phyloP scores from a whole-genome alignment of 257 asterid species.

The Fraxinus anomala region DNA sequence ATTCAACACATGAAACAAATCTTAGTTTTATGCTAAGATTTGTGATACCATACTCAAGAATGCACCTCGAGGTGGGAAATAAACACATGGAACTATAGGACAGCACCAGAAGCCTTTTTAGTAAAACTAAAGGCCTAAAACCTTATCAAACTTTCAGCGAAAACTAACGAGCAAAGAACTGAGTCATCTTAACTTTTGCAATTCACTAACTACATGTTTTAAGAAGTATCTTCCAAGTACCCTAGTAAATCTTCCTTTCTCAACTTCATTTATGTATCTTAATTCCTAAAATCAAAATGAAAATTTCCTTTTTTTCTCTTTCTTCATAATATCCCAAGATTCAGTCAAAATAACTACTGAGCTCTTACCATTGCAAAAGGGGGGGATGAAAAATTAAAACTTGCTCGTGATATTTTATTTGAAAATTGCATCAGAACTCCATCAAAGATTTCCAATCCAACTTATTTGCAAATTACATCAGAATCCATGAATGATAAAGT shows the following conservation, averaged over 20 bases:
- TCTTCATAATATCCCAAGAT: no score
- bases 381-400: neutral
- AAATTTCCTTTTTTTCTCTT: no score
- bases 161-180: neutral
- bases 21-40: neutral
- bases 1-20: neutral
- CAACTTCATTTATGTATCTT: neutral
- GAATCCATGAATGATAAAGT: conserved; percentile 14
- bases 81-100: neutral
- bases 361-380: conserved; percentile 10
- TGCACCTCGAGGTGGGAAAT: neutral
- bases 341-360: no score
- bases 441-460: conserved; percentile 8
- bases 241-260: neutral
- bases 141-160: neutral
- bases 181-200: neutral
- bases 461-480: neutral
- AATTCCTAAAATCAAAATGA: neutral
- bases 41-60: neutral
- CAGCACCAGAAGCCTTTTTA: neutral
- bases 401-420: neutral
- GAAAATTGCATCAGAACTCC: neutral
- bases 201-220: neutral
- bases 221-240: neutral
- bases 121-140: neutral